Conservation (phyloP, 129 eudicot species). For the Solidago caesia region DNA sequence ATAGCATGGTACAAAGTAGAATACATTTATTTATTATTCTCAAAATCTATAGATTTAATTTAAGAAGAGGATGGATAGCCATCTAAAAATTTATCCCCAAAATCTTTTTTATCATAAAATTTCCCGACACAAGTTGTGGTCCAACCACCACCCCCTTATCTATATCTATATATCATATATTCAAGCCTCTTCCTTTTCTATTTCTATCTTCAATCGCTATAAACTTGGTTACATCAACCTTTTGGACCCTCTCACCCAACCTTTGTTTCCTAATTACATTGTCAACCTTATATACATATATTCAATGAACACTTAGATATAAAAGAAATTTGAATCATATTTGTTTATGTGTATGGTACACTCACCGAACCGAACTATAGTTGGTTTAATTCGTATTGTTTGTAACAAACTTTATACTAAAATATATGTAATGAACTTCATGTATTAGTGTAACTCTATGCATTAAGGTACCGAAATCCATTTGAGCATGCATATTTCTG, state of each 20-base stretch:
- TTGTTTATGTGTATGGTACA: no score
- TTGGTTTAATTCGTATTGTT: no score
- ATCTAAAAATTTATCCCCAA: conserved; percentile 17
- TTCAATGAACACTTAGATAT: neutral
- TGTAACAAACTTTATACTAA: no score
- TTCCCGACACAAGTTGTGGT: conserved; percentile 30
- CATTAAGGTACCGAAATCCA: no score
- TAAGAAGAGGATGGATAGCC: conserved; percentile 19
- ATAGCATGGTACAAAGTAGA: no score
- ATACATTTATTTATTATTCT: no score
- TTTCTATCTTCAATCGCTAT: conserved; percentile 22
- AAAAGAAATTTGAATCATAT: no score
- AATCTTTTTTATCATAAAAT: conserved; percentile 6
- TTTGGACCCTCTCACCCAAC: conserved; percentile 36
- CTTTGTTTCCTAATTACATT: conserved; percentile 21
- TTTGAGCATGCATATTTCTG: no score
- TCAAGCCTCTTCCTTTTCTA: neutral
- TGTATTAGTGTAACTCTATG: no score
- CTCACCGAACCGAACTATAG: no score
- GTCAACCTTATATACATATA: neutral
- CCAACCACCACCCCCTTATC: conserved; percentile 34
- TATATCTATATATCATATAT: neutral
- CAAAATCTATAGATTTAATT: no score
- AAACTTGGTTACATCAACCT: neutral
- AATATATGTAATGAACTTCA: no score